Evolutionary conservation across 768 basidiomycete genomes (phyloP).

Genomic region (Roridomyces roridus): DNA sequence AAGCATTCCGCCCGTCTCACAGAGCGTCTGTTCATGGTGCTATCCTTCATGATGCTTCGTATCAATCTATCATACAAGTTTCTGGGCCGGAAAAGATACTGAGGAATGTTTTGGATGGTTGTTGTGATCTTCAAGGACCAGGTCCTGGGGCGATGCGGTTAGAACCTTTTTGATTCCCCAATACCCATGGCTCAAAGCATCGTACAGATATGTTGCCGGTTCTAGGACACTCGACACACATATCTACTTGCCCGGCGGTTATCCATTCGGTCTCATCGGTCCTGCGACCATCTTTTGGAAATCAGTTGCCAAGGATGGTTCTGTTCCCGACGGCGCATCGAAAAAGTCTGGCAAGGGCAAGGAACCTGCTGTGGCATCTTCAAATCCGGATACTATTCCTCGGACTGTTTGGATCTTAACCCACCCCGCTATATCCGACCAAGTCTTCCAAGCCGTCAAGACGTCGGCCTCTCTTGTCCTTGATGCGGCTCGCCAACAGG

Average conservation of each 20-base stretch:
- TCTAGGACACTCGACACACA: conserved; percentile 69
- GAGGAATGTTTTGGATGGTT: conserved; percentile 52
- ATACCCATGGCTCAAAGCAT: conserved; percentile 2
- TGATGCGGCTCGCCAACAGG: conserved; percentile 36
- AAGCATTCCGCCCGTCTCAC: conserved; percentile 90
- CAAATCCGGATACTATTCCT: conserved; percentile 11
- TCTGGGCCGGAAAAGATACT: conserved; percentile 66
- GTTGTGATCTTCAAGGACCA: conserved; percentile 69
- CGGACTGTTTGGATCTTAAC: conserved; percentile 76
- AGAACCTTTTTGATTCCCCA: conserved; percentile 7
- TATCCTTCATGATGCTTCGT: conserved; percentile 91
- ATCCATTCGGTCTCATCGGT: conserved; percentile 74
- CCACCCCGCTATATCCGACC: conserved; percentile 76
- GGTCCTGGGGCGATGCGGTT: conserved; percentile 70
- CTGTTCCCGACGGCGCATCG: conserved; percentile 16
- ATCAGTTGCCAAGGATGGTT: neutral
- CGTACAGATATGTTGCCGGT: conserved; percentile 66
- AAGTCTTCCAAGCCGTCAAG: conserved; percentile 59
- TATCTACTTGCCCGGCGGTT: conserved; percentile 65
- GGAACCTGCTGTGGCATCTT: conserved; percentile 15
- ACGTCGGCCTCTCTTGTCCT: conserved; percentile 57
- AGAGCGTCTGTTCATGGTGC: conserved; percentile 85
- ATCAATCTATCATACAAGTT: conserved; percentile 78
- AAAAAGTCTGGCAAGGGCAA: conserved; percentile 34
- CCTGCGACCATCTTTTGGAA: conserved; percentile 80